A percentile compares a stretch with the other conserved stretches of the same genome.
Evolutionary conservation across 2,329 filamentous ascomycete genomes (phyloP).

Genomic region (Xylariaceae sp.): DNA sequence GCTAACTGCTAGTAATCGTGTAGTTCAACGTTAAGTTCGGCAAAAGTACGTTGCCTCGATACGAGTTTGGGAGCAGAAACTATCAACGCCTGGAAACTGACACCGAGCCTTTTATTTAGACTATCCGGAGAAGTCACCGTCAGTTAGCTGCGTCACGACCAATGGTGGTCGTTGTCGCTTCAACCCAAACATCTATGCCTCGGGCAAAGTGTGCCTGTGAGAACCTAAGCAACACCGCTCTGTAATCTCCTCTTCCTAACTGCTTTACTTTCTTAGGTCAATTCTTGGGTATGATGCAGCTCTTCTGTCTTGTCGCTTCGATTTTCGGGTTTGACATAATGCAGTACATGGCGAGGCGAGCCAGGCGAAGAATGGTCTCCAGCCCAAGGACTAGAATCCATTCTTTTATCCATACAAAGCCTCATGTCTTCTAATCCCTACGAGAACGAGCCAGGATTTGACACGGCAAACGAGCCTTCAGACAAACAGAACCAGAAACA

Average conservation of each 20-base stretch:
- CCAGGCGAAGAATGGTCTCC: slow-evolving; percentile 94
- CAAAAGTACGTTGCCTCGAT: slow-evolving; percentile 54
- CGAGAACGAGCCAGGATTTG: slow-evolving; percentile 93
- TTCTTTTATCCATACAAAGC: slow-evolving; percentile 93
- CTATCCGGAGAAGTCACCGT: slow-evolving; percentile 70
- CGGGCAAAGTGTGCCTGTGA: slow-evolving; percentile 88
- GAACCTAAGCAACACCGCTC: slow-evolving; percentile 34
- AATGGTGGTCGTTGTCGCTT: slow-evolving; percentile 87
- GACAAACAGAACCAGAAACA: slow-evolving; percentile 73
- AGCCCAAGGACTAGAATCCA: slow-evolving; percentile 90
- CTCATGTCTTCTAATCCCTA: slow-evolving; percentile 93
- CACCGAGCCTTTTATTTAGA: slow-evolving; percentile 49
- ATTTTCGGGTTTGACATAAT: slow-evolving; percentile 12
- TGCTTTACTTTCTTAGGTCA: slow-evolving; percentile 51
- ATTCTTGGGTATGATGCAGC: slow-evolving; percentile 68
- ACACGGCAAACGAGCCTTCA: slow-evolving; percentile 63
- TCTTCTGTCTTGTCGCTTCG: slow-evolving; percentile 3
- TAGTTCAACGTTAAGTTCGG: slow-evolving; percentile 77
- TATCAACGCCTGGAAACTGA: slow-evolving; percentile 1
- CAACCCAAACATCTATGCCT: slow-evolving; percentile 94
- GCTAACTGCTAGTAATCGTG: slow-evolving; percentile 27
- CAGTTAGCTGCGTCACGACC: slow-evolving; percentile 72
- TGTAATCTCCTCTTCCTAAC: slow-evolving; percentile 5
- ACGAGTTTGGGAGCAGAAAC: neutral
- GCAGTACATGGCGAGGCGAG: slow-evolving; percentile 88